These are phyloP conservation scores for Pseudoscleropodium purum DNA, from an alignment of 225 moss, liverwort and hornwort species.

Conservation along the genomic window DNA sequence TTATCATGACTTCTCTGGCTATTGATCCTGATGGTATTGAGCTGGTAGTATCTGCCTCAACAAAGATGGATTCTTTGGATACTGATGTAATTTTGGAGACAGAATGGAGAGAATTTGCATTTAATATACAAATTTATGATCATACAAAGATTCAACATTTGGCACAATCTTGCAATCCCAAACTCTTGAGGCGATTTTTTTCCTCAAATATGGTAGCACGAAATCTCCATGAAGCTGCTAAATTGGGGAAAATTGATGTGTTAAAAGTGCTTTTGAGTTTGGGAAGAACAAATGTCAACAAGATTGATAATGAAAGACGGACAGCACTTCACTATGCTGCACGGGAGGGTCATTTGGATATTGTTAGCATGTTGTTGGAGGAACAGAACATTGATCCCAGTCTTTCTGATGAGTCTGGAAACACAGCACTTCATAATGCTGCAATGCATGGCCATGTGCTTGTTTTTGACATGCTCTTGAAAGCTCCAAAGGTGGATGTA, in stretches of 20 bases:
- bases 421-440: neutral
- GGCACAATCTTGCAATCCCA: neutral
- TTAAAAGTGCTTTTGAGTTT: neutral
- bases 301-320: too few species aligned
- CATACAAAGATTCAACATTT: fast-evolving
- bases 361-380: neutral
- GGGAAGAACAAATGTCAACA: neutral
- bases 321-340: neutral
- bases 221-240: neutral
- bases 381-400: fast-evolving
- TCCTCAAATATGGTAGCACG: neutral
- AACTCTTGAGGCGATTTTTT: neutral
- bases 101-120: neutral
- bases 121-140: neutral
- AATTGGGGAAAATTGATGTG: neutral
- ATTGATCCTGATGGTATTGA: neutral
- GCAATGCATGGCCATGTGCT: neutral
- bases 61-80: neutral
- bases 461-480: neutral
- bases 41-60: fast-evolving
- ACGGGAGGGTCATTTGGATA: neutral
- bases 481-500: neutral
- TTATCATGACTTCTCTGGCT: neutral
- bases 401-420: fast-evolving
- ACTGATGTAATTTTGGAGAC: fast-evolving